phyloP scores from a whole-genome alignment of 2,329 filamentous ascomycete genomes.

The Thelonectria discophora region DNA sequence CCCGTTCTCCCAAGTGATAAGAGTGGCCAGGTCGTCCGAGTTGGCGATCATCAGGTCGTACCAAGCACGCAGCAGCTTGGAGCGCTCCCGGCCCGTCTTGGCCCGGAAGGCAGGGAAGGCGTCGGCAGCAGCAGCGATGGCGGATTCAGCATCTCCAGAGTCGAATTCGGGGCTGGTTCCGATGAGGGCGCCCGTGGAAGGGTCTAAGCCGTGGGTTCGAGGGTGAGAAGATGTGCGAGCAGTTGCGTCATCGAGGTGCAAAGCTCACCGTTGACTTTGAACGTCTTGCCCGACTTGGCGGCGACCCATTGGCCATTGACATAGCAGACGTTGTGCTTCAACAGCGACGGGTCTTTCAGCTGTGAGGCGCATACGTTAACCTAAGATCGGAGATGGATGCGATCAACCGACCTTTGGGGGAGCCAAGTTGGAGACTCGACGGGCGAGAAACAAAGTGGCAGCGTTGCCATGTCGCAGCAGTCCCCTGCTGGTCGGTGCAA shows the following conservation, averaged over 20 bases:
- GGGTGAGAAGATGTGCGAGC: slow-evolving; percentile 17
- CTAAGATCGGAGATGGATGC: neutral
- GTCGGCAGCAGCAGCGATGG: slow-evolving; percentile 82
- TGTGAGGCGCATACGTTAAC: slow-evolving; percentile 44
- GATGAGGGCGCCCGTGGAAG: slow-evolving; percentile 81
- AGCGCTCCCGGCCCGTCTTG: slow-evolving; percentile 77
- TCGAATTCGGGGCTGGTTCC: slow-evolving; percentile 88
- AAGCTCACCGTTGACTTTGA: slow-evolving; percentile 76
- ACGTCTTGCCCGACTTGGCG: slow-evolving; percentile 88
- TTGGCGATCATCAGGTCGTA: slow-evolving; percentile 83
- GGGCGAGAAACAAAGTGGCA: slow-evolving; percentile 35
- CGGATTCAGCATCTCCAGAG: slow-evolving; percentile 77
- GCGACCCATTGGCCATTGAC: slow-evolving; percentile 93
- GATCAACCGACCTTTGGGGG: slow-evolving; percentile 51
- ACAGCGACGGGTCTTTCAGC: slow-evolving; percentile 81
- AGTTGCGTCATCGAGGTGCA: neutral
- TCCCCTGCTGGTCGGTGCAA: slow-evolving; percentile 41
- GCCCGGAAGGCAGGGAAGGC: slow-evolving; percentile 78
- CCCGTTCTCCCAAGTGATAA: slow-evolving; percentile 92
- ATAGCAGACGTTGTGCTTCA: slow-evolving; percentile 84
- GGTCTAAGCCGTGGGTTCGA: slow-evolving; percentile 62
- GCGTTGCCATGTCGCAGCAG: slow-evolving; percentile 43
- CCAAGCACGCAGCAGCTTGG: slow-evolving; percentile 80
- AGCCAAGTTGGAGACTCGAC: slow-evolving; percentile 58
- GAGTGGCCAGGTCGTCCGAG: slow-evolving; percentile 78